Percentiles rank a stretch among this genome's conserved stretches.
phyloP scores from a whole-genome alignment of 2,329 filamentous ascomycete species.

The Hyphodiscus sp. region DNA sequence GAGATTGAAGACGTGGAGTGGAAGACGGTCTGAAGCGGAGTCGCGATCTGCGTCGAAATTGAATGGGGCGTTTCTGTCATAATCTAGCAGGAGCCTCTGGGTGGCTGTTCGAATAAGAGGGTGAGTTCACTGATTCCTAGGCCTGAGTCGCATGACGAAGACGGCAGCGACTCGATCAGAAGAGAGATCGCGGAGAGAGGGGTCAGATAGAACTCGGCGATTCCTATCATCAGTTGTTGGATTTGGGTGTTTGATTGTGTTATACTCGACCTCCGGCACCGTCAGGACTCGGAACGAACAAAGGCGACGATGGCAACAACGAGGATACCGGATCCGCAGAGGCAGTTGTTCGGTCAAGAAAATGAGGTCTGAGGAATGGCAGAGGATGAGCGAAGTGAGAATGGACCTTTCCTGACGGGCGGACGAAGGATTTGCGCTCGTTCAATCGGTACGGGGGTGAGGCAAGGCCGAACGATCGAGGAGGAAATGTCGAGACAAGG shows the following conservation, averaged over 20 bases:
- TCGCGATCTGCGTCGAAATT: conserved; percentile 31
- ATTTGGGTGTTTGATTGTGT: conserved; percentile 3
- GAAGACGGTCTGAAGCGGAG: conserved; percentile 23
- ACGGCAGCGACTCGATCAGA: conserved; percentile 29
- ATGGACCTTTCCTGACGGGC: neutral
- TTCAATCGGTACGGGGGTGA: conserved; percentile 1
- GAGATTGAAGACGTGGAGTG: conserved; percentile 18
- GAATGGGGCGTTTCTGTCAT: conserved; percentile 33
- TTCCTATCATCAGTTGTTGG: conserved; percentile 25
- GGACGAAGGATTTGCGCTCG: neutral
- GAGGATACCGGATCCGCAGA: neutral
- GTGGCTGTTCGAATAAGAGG: conserved; percentile 27
- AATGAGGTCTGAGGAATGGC: neutral
- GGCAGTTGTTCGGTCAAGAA: neutral
- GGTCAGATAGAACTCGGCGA: conserved; percentile 14
- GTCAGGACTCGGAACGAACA: conserved; percentile 11
- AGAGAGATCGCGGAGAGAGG: conserved; percentile 24
- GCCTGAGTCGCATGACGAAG: conserved; percentile 34
- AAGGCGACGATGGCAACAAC: neutral
- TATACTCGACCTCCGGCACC: conserved; percentile 7
- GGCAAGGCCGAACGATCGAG: conserved; percentile 1
- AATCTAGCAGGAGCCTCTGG: conserved; percentile 32
- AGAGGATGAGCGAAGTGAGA: neutral
- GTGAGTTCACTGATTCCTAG: conserved; percentile 30
- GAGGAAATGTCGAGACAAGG: conserved; percentile 1